Percentiles rank a stretch among this genome's conserved stretches.
phyloP scores from a whole-genome alignment of 257 asterid genomes.

The Handroanthus guayacan region DNA sequence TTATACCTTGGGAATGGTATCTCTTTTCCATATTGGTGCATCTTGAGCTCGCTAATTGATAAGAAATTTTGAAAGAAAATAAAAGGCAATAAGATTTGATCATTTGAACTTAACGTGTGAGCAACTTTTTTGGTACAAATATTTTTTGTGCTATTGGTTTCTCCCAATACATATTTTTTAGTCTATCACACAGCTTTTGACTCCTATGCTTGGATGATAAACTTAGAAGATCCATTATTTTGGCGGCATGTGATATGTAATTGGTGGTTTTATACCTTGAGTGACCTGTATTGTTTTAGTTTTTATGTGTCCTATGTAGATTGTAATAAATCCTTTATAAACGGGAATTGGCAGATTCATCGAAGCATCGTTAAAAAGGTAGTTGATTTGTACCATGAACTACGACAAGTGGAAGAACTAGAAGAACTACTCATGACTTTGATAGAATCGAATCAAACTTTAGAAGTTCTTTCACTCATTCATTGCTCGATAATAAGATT shows the following conservation, averaged over 20 bases:
- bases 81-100: background rate
- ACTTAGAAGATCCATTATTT: constrained; percentile 82
- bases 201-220: constrained; percentile 88
- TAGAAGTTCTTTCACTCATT: constrained; percentile 44
- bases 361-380: constrained; percentile 24
- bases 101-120: background rate
- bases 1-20: constrained; percentile 84
- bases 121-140: background rate
- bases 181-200: constrained; percentile 96
- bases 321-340: background rate
- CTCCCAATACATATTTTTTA: constrained; percentile 66
- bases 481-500: constrained; percentile 46
- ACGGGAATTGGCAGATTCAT: constrained; percentile 29
- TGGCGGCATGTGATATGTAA: constrained; percentile 87
- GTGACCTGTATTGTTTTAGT: too few relatives aligned
- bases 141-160: constrained; percentile 26
- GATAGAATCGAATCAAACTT: constrained; percentile 34
- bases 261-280: background rate
- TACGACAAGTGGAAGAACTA: constrained; percentile 45
- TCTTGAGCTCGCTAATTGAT: constrained; percentile 17
- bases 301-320: too few relatives aligned
- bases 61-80: background rate
- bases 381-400: constrained; percentile 37
- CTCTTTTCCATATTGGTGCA: constrained; percentile 29
- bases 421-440: constrained; percentile 47